phyloP scores from a whole-genome alignment of 78 protist species.

The Goniomonas avonlea region DNA sequence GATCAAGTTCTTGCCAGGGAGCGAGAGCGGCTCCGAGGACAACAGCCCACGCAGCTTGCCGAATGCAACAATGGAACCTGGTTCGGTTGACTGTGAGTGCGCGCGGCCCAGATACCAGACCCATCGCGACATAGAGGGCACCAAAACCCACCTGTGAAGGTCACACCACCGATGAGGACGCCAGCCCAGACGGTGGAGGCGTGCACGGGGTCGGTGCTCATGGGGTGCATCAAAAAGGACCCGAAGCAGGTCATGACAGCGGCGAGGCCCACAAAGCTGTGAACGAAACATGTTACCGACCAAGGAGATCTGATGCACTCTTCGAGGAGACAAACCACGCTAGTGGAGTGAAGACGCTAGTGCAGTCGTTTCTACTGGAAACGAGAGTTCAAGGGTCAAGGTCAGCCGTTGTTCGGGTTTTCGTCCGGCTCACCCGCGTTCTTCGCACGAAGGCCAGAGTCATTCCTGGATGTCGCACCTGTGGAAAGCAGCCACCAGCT shows the following conservation, averaged over 20 bases:
- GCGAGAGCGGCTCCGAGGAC: conserved; percentile 39
- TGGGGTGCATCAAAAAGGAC: conserved; percentile 14
- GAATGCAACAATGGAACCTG: conserved; percentile 88
- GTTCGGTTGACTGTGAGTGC: not conserved
- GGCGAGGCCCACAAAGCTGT: conserved; percentile 65
- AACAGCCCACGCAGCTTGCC: conserved; percentile 77
- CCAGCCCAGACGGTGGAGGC: conserved; percentile 10
- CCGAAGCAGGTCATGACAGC: conserved; percentile 43
- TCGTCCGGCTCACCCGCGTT: no score
- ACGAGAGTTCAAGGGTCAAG: no score
- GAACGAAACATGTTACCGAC: no score
- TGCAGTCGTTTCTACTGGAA: no score
- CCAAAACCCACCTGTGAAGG: not conserved
- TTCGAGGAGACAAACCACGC: not conserved
- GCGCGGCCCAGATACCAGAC: not conserved
- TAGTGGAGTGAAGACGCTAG: no score
- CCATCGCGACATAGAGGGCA: not conserved
- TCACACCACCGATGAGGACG: conserved; percentile 42
- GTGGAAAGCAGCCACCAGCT: conserved; percentile 13
- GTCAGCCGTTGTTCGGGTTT: no score
- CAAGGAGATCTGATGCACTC: not conserved
- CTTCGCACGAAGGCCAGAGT: no score
- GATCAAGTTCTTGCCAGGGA: conserved; percentile 53
- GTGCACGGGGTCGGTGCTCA: conserved; percentile 9
- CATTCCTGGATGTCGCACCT: no score